A percentile compares a stretch with the other conserved stretches of the same genome.
Evolutionary conservation across 75 land plant species (phyloP).

Genomic region (Cunninghamia lanceolata): DNA sequence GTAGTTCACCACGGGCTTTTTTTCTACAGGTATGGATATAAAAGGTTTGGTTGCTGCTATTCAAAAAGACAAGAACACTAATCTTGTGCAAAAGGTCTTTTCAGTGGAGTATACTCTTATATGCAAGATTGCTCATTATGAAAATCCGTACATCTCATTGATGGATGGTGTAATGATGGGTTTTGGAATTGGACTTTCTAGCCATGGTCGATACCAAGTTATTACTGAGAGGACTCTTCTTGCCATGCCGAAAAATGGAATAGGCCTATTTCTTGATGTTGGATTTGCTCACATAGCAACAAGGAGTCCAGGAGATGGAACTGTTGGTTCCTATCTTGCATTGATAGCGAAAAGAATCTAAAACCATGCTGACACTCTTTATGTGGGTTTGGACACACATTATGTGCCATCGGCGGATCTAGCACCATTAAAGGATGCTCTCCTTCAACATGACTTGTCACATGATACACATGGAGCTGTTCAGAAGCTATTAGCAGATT

Average conservation of each 20-base stretch:
- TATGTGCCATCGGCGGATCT: constrained; percentile 78
- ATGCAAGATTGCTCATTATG: constrained; percentile 77
- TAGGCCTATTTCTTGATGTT: constrained; percentile 97
- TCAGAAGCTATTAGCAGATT: constrained; percentile 36
- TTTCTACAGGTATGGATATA: constrained; percentile 98
- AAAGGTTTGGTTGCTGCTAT: constrained; percentile 92
- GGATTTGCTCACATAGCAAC: constrained; percentile 92
- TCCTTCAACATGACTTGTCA: constrained; percentile 56
- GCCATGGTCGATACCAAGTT: constrained; percentile 86
- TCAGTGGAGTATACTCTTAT: constrained; percentile 82
- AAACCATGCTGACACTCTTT: constrained; percentile 89
- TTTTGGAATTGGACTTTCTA: constrained; percentile 96
- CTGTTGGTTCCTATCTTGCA: constrained; percentile 90
- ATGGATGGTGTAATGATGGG: constrained; percentile 99
- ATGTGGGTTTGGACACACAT: constrained; percentile 86
- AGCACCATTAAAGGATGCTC: constrained; percentile 58
- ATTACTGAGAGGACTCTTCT: constrained; percentile 93
- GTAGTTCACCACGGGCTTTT: constrained; percentile 92
- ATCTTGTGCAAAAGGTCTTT: constrained; percentile 79
- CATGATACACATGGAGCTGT: constrained; percentile 66
- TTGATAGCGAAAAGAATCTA: constrained; percentile 87
- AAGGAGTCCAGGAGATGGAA: constrained; percentile 78
- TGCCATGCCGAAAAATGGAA: constrained; percentile 99
- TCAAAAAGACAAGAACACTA: constrained; percentile 70
- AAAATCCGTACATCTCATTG: constrained; percentile 81